Base-by-base conservation (phyloP, 208 protist genomes). In the Trypanosoma rangeli region DNA sequence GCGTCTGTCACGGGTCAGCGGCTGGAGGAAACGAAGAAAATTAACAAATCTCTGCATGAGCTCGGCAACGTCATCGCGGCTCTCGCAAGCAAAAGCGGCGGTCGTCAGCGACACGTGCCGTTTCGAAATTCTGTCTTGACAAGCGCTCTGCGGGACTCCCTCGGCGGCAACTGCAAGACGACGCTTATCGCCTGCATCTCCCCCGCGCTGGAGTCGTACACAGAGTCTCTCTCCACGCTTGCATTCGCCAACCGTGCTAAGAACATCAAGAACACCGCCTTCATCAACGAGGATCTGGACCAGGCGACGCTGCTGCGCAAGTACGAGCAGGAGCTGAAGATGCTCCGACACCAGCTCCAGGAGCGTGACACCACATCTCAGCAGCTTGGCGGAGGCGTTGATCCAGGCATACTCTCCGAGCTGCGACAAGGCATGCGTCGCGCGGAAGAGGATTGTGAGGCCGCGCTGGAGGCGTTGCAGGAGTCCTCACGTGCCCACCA, bases 151-250 rank as follows among this genome's bases (percentile, higher is more conserved):
- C 88, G 90, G 13, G 85, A 93, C 63, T 86, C 84, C 18, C 74
- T 92, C 16, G 83, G 86, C 67, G 98, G 98, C 50, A 99, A 99
- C 79, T 97, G 94, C 31, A 97, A 92, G 79, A 85, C 77, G 28
- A 85, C 80, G 20, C 76, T 85, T 62, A 85, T 89, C 52, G 80
- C 76, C n/a, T 85, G 83, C 64, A 74, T 85, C 55, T 79, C 78
- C 5, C 88, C 88, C 26, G 76, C 80, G 13, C 66, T 81, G 22
- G 78, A 87, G 64, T 85, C 79, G 48, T 91, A 90, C 75, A 76
- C 82, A n/a, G 90, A 96, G 61, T 83, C 89, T 16, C 81, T 94
- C 28, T 90, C 84, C 9, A 94, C 91, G 29, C 81, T 96, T 39
- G 71, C 78, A 15, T 96, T 91, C 75, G 89, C 89, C n/a, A 88